Base-by-base conservation (phyloP, 1,284 basidiomycete species). In the Microbotryum intermedium region DNA sequence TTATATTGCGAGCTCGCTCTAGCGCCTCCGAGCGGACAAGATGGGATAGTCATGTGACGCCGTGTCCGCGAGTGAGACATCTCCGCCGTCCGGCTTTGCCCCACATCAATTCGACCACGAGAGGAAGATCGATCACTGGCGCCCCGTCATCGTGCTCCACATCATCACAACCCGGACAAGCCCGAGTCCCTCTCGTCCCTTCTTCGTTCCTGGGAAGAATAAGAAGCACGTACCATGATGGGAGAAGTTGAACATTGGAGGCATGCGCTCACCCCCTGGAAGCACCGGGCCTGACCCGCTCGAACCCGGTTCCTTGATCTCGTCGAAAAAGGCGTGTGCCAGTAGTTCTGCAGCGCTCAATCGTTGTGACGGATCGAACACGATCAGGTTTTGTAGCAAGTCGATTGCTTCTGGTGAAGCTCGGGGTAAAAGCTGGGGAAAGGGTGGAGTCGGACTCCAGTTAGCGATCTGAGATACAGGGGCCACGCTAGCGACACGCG, bases 291-390 rank as follows among this genome's bases (percentile, higher is more conserved):
- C 34, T 62, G 7, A 60, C 60, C 51, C 59, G 39, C 8, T 9
- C 10, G 11, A 59, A 8, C 21, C 29, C 46, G 43, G n/a, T 18
- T 25, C 82, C 66, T 90, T 84, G 70, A 98, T 77, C 77, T 98
- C 94, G 75, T 99, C 93, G 75, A 98, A 99, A 84, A 98, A 94
- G 16, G 90, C 86, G 74, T 97, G 91, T 51, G 87, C 83, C 82
- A 93, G 86, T 0, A 57, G 53, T 77, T 97, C 89, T 66, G 93
- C 82, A 2, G 94, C 89, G 61, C 87, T 90, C 75, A 94, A 76
- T 60, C 94, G 86, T 30, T 87, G 84, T 53, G 85, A 85, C 6
- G 95, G 94, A n/a, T 92, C 97, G 79, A 97, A 99, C 75, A 95
- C 90, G 66, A 99, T 80, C 67, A 99, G 77, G 73, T 88, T 88